Percentiles rank a stretch among this genome's conserved stretches.
These are phyloP conservation scores for Lactifluus subvellereus DNA, from an alignment of 768 basidiomycete genomes.

Conservation along the genomic window DNA sequence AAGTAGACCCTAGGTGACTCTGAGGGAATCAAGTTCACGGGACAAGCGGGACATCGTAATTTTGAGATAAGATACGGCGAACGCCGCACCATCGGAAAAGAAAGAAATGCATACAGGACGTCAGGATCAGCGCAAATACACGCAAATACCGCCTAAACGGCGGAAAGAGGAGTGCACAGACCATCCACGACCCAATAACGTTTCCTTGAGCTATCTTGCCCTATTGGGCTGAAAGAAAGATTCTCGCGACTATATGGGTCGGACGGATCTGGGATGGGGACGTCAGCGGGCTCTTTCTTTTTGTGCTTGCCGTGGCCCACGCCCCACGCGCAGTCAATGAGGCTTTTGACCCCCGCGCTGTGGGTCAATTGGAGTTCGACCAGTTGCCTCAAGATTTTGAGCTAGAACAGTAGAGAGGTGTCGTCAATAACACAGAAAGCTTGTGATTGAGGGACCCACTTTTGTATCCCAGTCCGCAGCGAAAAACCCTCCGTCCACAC, in stretches of 20 bases:
- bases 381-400: constrained; percentile 76
- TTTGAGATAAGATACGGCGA: constrained; percentile 31
- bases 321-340: constrained; percentile 83
- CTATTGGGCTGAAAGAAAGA: constrained; percentile 63
- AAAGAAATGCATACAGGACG: constrained; percentile 36
- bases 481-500: constrained; percentile 68
- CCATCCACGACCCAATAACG: constrained; percentile 88
- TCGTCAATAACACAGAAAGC: constrained; percentile 26
- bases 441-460: constrained; percentile 41
- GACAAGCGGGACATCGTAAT: constrained; percentile 24
- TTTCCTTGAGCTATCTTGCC: constrained; percentile 68
- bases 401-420: constrained; percentile 38
- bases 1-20: constrained; percentile 81
- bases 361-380: constrained; percentile 80
- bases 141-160: constrained; percentile 48
- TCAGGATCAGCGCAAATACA: constrained; percentile 50
- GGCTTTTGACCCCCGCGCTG: constrained; percentile 57
- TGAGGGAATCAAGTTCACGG: constrained; percentile 29
- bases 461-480: constrained; percentile 77
- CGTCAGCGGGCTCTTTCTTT: constrained; percentile 58
- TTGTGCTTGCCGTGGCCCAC: constrained; percentile 80
- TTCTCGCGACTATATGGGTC: constrained; percentile 63
- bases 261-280: constrained; percentile 46
- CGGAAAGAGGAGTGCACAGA: constrained; percentile 51
- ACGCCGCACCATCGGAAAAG: constrained; percentile 40